Conservation (phyloP, 495 filamentous ascomycete genomes). For the Neurospora tetraspora region DNA sequence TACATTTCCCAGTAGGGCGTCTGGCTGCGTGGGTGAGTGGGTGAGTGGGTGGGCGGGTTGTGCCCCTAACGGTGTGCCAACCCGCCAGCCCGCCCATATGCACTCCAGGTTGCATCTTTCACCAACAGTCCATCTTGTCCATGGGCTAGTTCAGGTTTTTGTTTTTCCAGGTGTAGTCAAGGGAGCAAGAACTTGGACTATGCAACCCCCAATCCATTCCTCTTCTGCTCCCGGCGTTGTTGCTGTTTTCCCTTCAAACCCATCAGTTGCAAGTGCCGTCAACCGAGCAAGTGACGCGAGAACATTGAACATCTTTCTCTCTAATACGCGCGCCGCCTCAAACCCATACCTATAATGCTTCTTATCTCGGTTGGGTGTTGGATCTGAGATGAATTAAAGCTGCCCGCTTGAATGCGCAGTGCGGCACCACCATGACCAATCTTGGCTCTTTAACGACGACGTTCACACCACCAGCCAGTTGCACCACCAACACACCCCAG, state of each 20-base stretch:
- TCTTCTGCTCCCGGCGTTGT: not conserved
- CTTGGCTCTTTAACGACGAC: conserved; percentile 25
- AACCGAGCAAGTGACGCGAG: not conserved
- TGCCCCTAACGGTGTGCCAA: not conserved
- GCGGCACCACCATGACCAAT: conserved; percentile 18
- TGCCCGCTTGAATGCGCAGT: conserved; percentile 6
- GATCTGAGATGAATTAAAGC: not conserved
- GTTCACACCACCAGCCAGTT: conserved; percentile 18
- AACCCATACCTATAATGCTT: not conserved
- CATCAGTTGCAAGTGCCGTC: not conserved
- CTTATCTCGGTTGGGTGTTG: not conserved
- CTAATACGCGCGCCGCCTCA: not conserved
- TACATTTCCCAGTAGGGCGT: not conserved
- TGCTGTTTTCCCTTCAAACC: not conserved
- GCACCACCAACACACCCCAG: conserved; percentile 13
- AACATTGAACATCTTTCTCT: not conserved
- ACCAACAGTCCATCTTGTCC: not conserved
- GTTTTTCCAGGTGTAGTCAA: not conserved
- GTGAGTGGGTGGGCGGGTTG: not conserved
- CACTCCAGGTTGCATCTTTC: not conserved
- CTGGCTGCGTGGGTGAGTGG: not conserved
- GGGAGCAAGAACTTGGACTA: not conserved
- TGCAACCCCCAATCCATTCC: not conserved
- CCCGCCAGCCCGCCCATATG: not conserved
- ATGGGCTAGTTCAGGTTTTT: not conserved